A percentile compares a stretch with the other conserved stretches of the same genome.
phyloP scores from a whole-genome alignment of 441 rosid species.

The Populus tomentosa region DNA sequence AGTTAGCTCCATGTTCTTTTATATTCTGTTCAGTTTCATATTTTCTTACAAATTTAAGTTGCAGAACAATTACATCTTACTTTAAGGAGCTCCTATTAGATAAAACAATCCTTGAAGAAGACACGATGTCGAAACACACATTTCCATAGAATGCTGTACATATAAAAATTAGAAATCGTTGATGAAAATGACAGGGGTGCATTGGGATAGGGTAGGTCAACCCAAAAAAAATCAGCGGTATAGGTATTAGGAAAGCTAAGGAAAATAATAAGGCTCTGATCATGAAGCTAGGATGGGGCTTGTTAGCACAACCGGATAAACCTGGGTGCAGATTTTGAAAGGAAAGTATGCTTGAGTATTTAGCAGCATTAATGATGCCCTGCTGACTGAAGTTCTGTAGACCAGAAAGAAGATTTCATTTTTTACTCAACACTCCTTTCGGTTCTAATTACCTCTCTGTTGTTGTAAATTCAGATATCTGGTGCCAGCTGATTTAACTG shows the following conservation, averaged over 20 bases:
- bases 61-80: neutral
- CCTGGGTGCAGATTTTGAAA: neutral
- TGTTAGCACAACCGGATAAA: too few relatives aligned
- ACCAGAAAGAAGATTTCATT: neutral
- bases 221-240: too few relatives aligned
- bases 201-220: too few relatives aligned
- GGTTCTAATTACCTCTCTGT: neutral
- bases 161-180: too few relatives aligned
- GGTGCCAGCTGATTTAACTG: conserved; percentile 92
- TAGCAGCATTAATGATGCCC: neutral
- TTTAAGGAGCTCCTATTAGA: neutral
- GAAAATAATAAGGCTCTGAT: too few relatives aligned
- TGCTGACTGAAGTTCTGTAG: neutral
- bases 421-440: neutral
- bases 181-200: too few relatives aligned
- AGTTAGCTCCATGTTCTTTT: conserved; percentile 38
- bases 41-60: neutral
- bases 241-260: too few relatives aligned
- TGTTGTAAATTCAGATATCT: conserved; percentile 54
- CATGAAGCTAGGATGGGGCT: too few relatives aligned
- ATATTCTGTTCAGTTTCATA: neutral
- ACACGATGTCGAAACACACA: too few relatives aligned
- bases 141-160: too few relatives aligned
- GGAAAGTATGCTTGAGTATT: neutral
- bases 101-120: too few relatives aligned